Evolutionary conservation across 1,284 basidiomycete species (phyloP).

Genomic region (Ceratobasidium papillatum): DNA sequence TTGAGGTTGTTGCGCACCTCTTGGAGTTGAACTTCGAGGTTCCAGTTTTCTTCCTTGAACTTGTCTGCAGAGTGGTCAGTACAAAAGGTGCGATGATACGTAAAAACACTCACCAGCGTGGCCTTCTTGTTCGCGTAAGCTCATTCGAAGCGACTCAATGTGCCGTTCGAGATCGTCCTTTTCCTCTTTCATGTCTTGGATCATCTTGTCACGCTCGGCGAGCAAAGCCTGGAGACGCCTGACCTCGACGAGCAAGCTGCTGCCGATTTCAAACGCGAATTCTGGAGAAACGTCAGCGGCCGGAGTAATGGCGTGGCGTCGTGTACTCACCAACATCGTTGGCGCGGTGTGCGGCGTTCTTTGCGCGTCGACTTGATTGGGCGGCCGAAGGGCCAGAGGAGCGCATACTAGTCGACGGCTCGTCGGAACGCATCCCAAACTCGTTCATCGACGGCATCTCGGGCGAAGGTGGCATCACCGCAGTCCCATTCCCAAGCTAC

Average conservation of each 20-base stretch:
- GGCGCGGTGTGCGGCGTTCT: conserved; percentile 84
- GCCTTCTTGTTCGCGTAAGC: conserved; percentile 78
- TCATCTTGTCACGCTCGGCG: conserved; percentile 86
- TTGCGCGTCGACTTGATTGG: conserved; percentile 77
- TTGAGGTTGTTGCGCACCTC: conserved; percentile 79
- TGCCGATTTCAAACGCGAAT: conserved; percentile 96
- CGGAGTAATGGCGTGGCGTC: conserved; percentile 10
- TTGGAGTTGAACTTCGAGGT: conserved; percentile 92
- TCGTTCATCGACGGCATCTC: conserved; percentile 39
- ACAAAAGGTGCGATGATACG: conserved; percentile 22
- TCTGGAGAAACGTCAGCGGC: conserved; percentile 59
- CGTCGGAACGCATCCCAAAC: conserved; percentile 36
- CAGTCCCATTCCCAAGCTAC: conserved; percentile 24
- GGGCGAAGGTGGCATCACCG: conserved; percentile 34
- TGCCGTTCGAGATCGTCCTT: conserved; percentile 80
- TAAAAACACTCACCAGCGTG: conserved; percentile 64
- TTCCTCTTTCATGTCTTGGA: conserved; percentile 87
- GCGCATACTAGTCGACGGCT: conserved; percentile 39
- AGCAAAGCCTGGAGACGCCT: conserved; percentile 86
- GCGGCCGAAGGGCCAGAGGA: conserved; percentile 59
- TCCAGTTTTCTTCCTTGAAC: conserved; percentile 98
- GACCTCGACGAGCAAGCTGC: conserved; percentile 87
- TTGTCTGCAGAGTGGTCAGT: conserved; percentile 61
- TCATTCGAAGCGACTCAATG: conserved; percentile 72
- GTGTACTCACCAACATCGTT: conserved; percentile 78